Base-by-base conservation (phyloP, 805 yeast species). In the Blastobotrys terrestris region DNA sequence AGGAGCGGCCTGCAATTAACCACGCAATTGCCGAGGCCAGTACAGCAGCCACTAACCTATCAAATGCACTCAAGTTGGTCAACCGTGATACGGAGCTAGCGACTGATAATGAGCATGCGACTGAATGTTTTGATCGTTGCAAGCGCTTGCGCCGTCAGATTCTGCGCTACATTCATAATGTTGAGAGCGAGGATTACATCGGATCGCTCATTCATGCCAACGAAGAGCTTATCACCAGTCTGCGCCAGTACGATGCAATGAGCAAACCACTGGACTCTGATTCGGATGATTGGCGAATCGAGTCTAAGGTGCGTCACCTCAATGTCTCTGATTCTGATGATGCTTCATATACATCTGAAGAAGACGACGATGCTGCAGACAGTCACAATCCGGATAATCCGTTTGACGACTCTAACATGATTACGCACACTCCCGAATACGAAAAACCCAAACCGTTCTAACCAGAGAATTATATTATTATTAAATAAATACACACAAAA, bases 201-300 rank as follows among this genome's bases (percentile, higher is more conserved):
- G 98, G 97, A n/a, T 78, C 88, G 44, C 75, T 94, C 57, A 80
- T 94, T 53, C 84, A 81, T 60, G 95, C 97, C 45, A 94, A 94
- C 65, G 99, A 94, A 61, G 91, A 88, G 65, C 76, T 94, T 55
- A 95, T 94, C 4, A 72, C 72, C 2, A 84, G 90, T 0, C 76
- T 94, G 61, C 80, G 81, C 60, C 69, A 73, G 50, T 91, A 81
- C 65, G 96, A 91, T 54, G 76, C 77, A 47, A 67, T 72, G 71
- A 67, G 82, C 59, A 56, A 72, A 54, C 68, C 80, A 59, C 51
- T 73, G 11, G 77, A 71, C 31, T 63, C 63, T 39, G 72, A 68
- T 71, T 54, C 52, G 14, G 75, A 71, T 14, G 58, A 56, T 35
- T 55, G 56, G 55, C 19, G 50, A 13, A 40, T 21, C 3, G 54